Conservation (phyloP, 1,284 basidiomycete species). For the Papiliotrema terrestris region DNA sequence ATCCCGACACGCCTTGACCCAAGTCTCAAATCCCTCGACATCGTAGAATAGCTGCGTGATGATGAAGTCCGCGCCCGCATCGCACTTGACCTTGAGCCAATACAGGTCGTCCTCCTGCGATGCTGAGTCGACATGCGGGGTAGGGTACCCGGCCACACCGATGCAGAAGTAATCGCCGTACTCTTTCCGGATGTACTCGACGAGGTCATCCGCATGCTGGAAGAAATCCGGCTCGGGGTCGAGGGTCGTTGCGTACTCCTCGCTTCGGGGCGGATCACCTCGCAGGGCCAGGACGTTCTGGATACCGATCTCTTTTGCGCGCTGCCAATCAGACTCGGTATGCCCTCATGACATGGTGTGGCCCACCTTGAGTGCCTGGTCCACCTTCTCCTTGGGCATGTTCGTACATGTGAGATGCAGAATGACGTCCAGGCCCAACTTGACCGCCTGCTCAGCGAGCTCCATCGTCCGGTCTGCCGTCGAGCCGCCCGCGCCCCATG, state of each 20-base stretch:
- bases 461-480: constrained; percentile 86
- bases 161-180: constrained; percentile 86
- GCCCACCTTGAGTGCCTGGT: constrained; percentile 72
- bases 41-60: constrained; percentile 98
- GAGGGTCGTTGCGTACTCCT: constrained; percentile 85
- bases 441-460: constrained; percentile 64
- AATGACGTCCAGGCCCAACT: constrained; percentile 63
- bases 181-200: constrained; percentile 83
- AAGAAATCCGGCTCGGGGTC: constrained; percentile 82
- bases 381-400: constrained; percentile 83
- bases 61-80: constrained; percentile 93
- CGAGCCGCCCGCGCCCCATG: constrained; percentile 95
- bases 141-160: constrained; percentile 72
- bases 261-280: constrained; percentile 88
- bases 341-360: not conserved
- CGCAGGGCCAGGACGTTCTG: constrained; percentile 88
- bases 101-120: constrained; percentile 68
- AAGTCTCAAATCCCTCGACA: constrained; percentile 73
- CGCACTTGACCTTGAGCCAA: constrained; percentile 80
- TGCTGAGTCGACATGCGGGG: constrained; percentile 75
- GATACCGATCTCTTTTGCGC: constrained; percentile 76
- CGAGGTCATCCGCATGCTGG: constrained; percentile 82
- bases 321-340: constrained; percentile 51
- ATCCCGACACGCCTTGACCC: constrained; percentile 67
- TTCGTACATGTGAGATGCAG: constrained; percentile 98